Conservation (phyloP, 2,329 filamentous ascomycete genomes). For the Hypoxylon sp. region DNA sequence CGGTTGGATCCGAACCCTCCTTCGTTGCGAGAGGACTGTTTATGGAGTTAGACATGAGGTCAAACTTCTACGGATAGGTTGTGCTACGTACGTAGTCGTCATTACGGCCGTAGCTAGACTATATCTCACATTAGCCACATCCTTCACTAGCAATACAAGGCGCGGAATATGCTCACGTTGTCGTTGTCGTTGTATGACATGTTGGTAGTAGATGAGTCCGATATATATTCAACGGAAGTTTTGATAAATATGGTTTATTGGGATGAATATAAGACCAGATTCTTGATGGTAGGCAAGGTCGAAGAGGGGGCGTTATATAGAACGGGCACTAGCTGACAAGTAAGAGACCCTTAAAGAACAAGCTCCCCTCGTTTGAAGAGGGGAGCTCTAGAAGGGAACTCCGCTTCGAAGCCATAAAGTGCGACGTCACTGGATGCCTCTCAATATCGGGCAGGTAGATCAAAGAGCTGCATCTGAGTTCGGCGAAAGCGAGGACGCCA, state of each 20-base stretch:
- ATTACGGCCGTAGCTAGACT: conserved; percentile 46
- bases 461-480: conserved; percentile 41
- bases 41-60: conserved; percentile 1
- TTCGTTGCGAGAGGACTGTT: conserved; percentile 31
- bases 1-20: conserved; percentile 39
- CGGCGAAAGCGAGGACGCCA: conserved; percentile 40
- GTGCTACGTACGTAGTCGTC: conserved; percentile 30
- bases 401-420: conserved; percentile 19
- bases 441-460: conserved; percentile 27
- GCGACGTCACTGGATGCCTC: conserved; percentile 35
- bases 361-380: conserved; percentile 35
- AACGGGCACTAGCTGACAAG: conserved; percentile 25
- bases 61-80: not conserved
- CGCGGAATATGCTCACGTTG: conserved; percentile 50
- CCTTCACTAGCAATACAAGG: conserved; percentile 2
- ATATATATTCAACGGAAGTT: conserved; percentile 3
- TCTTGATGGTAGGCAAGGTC: not conserved
- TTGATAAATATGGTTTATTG: not conserved
- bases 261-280: not conserved
- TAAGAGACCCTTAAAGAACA: conserved; percentile 19
- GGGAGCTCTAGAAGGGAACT: conserved; percentile 41
- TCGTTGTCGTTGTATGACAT: conserved; percentile 65
- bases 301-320: conserved; percentile 44
- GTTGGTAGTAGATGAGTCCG: conserved; percentile 27
- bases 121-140: conserved; percentile 19